Base-by-base conservation (phyloP, 257 asterid species). In the Petunia secreta region DNA sequence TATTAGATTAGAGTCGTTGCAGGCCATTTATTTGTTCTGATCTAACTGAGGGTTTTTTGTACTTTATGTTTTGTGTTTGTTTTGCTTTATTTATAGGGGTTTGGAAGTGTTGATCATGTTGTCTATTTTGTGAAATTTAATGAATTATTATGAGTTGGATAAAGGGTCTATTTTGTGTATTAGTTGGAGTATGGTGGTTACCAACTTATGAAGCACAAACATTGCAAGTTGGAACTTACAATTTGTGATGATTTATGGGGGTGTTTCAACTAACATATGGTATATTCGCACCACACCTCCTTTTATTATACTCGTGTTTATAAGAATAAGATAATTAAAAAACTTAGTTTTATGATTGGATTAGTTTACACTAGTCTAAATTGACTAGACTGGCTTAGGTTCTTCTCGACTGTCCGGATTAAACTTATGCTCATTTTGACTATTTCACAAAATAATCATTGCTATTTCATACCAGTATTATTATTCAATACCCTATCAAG, bases 21-120 rank as follows among this genome's bases (percentile, higher is more conserved):
- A 39, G 63, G 75, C 75, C 81, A 78, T 48, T 15, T 39, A 13
- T 10, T 1, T 34, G 62, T 34, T 73, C 62, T 5, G 77, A 73
- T 50, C 44, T 34, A 73, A 16, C 0, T 8, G 36, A 40, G 44
- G n/a, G 0, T 34, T 44, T 4, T 39, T 9, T 7, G n/a, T 43
- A 14, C 3, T 65, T 65, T 37, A 8, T 8, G 14, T 34, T 8
- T 38, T 10, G n/a, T 9, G n/a, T 2, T 4, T 44, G 60, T 66
- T 41, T 15, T 41, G 8, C 0, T 34, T 2, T 6, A 50, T 73
- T 34, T 34, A 50, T 73, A 73, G 13, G 62, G 11, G 0, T 71
- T 71, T 34, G 43, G 50, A 11, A 71, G n/a, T 44, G 15, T 25
- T 40, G 65, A 37, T 6, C 34, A 55, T 55, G 62, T 13, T 52